phyloP scores from a whole-genome alignment of 108 stramenopile genomes.

The Skeletonema menzelii region DNA sequence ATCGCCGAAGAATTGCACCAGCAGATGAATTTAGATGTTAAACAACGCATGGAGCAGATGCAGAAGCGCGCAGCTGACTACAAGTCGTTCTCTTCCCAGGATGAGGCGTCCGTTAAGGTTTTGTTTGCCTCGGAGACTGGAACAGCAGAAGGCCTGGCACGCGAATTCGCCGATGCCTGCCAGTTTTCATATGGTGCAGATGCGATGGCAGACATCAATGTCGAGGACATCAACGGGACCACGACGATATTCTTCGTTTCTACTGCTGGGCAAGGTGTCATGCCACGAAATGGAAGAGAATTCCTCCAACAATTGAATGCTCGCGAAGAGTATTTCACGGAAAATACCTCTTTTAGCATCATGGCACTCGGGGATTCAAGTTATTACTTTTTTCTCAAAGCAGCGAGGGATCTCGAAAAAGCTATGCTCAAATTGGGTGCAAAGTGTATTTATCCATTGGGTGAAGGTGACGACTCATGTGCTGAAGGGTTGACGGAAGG shows the following conservation, averaged over 20 bases:
- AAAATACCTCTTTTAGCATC: conserved; percentile 55
- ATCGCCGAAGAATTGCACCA: conserved; percentile 59
- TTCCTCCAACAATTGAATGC: conserved; percentile 51
- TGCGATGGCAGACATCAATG: conserved; percentile 56
- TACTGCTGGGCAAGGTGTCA: conserved; percentile 63
- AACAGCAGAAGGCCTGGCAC: conserved; percentile 52
- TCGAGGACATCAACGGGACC: conserved; percentile 56
- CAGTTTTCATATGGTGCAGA: conserved; percentile 49
- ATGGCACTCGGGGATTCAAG: conserved; percentile 62
- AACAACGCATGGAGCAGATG: conserved; percentile 66
- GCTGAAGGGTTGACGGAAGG: conserved; percentile 59
- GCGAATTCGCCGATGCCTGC: conserved; percentile 68
- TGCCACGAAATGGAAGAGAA: conserved; percentile 58
- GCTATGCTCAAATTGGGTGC: conserved; percentile 59
- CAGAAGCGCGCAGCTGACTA: conserved; percentile 53
- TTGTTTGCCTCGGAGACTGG: conserved; percentile 65
- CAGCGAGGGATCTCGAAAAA: conserved; percentile 50
- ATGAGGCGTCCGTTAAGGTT: conserved; percentile 57
- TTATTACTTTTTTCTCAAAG: conserved; percentile 67
- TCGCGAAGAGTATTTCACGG: conserved; percentile 50
- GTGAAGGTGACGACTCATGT: conserved; percentile 55
- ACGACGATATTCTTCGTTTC: conserved; percentile 63
- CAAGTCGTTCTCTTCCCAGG: conserved; percentile 51
- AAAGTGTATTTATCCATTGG: conserved; percentile 36
- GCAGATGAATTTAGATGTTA: conserved; percentile 58